Base-by-base conservation (phyloP, 257 asterid genomes). In the Solanum arcanum region DNA sequence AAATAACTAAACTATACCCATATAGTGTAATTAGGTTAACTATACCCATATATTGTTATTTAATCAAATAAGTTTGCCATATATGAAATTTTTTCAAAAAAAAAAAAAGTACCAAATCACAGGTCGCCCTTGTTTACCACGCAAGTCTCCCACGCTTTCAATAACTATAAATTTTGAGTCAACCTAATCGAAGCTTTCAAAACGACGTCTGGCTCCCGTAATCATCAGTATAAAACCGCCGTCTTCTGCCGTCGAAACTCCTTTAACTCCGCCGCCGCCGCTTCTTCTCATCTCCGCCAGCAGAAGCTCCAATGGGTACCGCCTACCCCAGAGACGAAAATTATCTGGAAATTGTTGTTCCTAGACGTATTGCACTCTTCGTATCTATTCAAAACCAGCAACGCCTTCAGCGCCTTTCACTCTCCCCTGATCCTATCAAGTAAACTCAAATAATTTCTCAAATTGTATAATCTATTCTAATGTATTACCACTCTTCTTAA, bases 301-400 rank as follows among this genome's bases (percentile, higher is more conserved):
- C 35, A 27, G 74, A 27, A 27, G 37, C 18, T 27, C 74, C 74
- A 68, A 68, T 68, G 74, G 74, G 37, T 68, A 6, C 74, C 90
- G 23, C 86, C 5, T 41, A 23, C 83, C 69, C 88, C 82, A 93
- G 91, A 86, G 96, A 96, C 86, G 99, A 94, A 49, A 88, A 87
- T 13, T 95, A 94, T 91, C 98, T 96, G 70, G 90, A 91, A 84
- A 27, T 91, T 7, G 96, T 94, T 64, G 76, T 91, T 82, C 94
- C 94, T 87, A 96, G 91, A 70, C 98, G 98, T 52, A 94, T 95
- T 60, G 77, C 93, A 5, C 88, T 90, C 21, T 96, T 95, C 78
- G 92, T 92, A 29, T 85, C 95, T 46, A 88, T 96, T 35, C 89
- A 92, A 59, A 87, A 81, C 46, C 89, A 94, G n/a, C 98, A 90